These are phyloP conservation scores for Austroboletus rostrupii DNA, from an alignment of 1,284 basidiomycete genomes.

Conservation along the genomic window DNA sequence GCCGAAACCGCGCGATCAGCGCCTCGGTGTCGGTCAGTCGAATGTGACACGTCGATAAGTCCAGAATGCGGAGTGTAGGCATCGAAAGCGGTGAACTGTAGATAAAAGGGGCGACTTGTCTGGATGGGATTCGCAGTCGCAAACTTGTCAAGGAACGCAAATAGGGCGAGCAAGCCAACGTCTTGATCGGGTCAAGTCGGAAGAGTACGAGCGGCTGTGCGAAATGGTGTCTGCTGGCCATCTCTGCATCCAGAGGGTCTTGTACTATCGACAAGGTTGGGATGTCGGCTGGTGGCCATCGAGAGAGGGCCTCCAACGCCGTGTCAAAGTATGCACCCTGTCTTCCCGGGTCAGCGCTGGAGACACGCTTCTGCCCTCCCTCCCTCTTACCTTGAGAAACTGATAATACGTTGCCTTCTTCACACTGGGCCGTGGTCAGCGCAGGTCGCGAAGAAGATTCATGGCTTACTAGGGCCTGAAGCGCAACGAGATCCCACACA, in stretches of 20 bases:
- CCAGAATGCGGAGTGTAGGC: slow-evolving; percentile 47
- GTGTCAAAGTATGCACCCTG: slow-evolving; percentile 71
- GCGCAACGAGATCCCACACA: slow-evolving; percentile 49
- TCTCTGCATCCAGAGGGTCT: slow-evolving; percentile 47
- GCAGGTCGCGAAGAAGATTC: not conserved
- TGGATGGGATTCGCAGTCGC: slow-evolving; percentile 57
- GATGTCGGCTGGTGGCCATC: slow-evolving; percentile 50
- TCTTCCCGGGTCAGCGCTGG: slow-evolving; percentile 3
- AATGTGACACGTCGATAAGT: slow-evolving; percentile 57
- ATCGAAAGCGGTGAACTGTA: slow-evolving; percentile 31
- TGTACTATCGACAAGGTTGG: slow-evolving; percentile 60
- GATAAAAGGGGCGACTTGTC: slow-evolving; percentile 48
- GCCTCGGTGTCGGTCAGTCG: slow-evolving; percentile 45
- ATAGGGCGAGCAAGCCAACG: slow-evolving; percentile 44
- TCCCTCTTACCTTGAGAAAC: slow-evolving; percentile 50
- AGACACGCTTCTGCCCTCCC: not conserved
- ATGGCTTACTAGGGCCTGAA: slow-evolving; percentile 66
- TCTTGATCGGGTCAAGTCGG: slow-evolving; percentile 47
- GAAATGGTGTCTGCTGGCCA: slow-evolving; percentile 39
- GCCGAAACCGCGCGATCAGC: slow-evolving; percentile 42
- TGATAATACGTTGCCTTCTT: slow-evolving; percentile 64
- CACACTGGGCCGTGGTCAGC: slow-evolving; percentile 42
- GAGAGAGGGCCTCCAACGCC: slow-evolving; percentile 46
- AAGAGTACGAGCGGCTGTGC: slow-evolving; percentile 77
- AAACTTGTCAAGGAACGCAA: slow-evolving; percentile 42